A percentile compares a stretch with the other conserved stretches of the same genome.
These are phyloP conservation scores for Monosporascus ibericus DNA, from an alignment of 2,329 filamentous ascomycete genomes.

Conservation along the genomic window DNA sequence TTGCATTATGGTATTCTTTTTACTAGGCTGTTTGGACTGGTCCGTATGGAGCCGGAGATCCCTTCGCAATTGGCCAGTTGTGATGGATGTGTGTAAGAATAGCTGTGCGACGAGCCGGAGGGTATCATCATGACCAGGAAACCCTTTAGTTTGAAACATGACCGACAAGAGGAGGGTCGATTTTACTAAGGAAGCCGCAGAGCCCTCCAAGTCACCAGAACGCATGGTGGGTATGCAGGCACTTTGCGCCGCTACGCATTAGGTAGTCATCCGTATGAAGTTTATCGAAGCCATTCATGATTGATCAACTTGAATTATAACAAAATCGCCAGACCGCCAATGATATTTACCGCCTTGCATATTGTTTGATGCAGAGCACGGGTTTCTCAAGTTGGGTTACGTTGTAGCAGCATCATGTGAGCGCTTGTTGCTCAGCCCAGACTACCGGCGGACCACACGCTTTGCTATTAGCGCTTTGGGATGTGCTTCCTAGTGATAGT, in stretches of 20 bases:
- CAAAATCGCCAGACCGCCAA: too few relatives aligned
- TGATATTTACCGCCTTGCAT: background rate
- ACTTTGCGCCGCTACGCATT: background rate
- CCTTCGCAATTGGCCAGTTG: background rate
- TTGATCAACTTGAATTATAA: too few relatives aligned
- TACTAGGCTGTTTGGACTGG: background rate
- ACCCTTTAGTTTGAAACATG: background rate
- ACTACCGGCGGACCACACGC: too few relatives aligned
- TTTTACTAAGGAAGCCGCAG: background rate
- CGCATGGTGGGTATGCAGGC: background rate
- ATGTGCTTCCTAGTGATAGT: background rate
- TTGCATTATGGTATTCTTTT: background rate
- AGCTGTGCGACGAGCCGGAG: background rate
- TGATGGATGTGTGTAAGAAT: background rate
- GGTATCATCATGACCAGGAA: background rate
- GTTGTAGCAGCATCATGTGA: background rate
- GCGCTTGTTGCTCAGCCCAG: too few relatives aligned
- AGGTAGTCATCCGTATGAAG: background rate
- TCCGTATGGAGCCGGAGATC: background rate
- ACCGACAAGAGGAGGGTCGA: background rate
- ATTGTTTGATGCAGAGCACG: background rate
- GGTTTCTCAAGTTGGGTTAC: background rate
- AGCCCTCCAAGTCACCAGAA: background rate
- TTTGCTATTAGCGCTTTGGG: background rate
- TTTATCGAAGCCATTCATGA: too few relatives aligned